Percentiles rank a stretch among this genome's conserved stretches.
phyloP scores from a whole-genome alignment of 2,329 filamentous ascomycete species.

The Sclerotinia trifoliorum region DNA sequence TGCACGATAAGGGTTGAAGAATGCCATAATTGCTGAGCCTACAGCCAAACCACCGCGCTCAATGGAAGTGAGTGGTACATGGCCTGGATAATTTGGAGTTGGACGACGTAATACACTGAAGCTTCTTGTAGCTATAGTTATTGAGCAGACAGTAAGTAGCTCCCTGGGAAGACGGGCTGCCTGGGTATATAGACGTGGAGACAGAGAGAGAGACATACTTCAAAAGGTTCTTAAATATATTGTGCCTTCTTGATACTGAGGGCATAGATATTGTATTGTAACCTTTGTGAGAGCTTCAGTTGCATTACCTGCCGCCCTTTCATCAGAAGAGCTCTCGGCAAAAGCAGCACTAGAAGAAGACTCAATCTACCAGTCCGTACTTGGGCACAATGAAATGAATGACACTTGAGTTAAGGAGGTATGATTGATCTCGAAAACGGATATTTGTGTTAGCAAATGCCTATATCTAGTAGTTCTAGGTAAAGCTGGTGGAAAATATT shows the following conservation, averaged over 20 bases:
- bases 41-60: constrained; percentile 73
- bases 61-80: constrained; percentile 78
- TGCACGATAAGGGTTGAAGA: constrained; percentile 75
- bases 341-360: constrained; percentile 18
- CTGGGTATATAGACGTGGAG: constrained; percentile 28
- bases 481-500: constrained; percentile 6
- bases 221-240: background rate
- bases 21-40: constrained; percentile 61
- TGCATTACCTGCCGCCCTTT: constrained; percentile 3
- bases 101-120: constrained; percentile 88
- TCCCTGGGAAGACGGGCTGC: constrained; percentile 32
- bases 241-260: background rate
- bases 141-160: constrained; percentile 32
- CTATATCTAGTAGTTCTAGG: constrained; percentile 12
- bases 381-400: background rate
- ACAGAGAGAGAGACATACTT: constrained; percentile 34
- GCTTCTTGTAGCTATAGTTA: constrained; percentile 39
- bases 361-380: too few species aligned
- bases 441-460: background rate
- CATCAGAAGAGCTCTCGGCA: background rate
- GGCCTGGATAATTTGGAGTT: constrained; percentile 51
- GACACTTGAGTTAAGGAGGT: background rate
- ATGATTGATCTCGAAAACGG: background rate
- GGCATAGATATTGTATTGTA: background rate
- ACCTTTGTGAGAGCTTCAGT: background rate